Base-by-base conservation (phyloP, 78 protist species). In the Abeoforma whisleri region DNA sequence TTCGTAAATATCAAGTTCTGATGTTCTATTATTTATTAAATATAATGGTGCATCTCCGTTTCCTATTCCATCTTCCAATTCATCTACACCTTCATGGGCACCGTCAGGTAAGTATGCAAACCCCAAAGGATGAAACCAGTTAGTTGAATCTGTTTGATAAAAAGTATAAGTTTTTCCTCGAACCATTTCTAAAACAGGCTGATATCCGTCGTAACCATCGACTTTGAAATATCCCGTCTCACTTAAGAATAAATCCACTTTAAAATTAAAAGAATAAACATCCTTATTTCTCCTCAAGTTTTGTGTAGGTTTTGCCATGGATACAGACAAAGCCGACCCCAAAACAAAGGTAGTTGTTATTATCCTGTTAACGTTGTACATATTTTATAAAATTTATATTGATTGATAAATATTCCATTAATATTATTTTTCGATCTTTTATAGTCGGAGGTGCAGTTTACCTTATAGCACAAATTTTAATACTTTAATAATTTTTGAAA, bases 341-440 rank as follows among this genome's bases (percentile, higher is more conserved):
- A n/a, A n/a, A n/a, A n/a, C n/a, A n/a, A n/a, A n/a, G n/a, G n/a
- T n/a, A n/a, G n/a, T n/a, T n/a, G n/a, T n/a, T n/a, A n/a, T n/a
- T n/a, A n/a, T n/a, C n/a, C n/a, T n/a, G n/a, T n/a, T n/a, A n/a
- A n/a, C n/a, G n/a, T n/a, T 68, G n/a, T 68, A 68, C n/a, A 0
- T 68, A 68, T 68, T n/a, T 68, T 68, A 68, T 68, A 68, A 28
- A 68, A 68, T n/a, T 68, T 28, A 68, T n/a, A 68, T n/a, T n/a
- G 70, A 68, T 68, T n/a, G 48, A 28, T 68, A 28, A 0, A 28
- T 68, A 68, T n/a, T n/a, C 28, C 48, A 68, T n/a, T 68, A 68
- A 28, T 68, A 68, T 68, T n/a, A 68, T n/a, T n/a, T n/a, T 68
- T n/a, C 79, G 79, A 25, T 48, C 79, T 74, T 74, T 37, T 74